Base-by-base conservation (phyloP, 257 asterid genomes). In the Datura wrightii region DNA sequence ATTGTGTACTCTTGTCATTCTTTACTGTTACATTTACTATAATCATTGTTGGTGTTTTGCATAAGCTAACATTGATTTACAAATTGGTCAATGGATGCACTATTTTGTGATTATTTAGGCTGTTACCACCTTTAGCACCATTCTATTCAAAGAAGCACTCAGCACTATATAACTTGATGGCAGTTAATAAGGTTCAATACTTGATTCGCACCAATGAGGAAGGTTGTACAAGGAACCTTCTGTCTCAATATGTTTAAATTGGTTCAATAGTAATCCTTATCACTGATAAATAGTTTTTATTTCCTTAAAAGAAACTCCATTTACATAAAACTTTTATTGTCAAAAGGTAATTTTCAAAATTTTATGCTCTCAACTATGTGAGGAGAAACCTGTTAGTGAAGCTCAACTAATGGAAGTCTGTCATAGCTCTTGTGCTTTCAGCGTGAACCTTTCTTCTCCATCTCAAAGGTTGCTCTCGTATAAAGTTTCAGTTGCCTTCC, bases 11-110 rank as follows among this genome's bases (percentile, higher is more conserved):
- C 79, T 85, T 76, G 80, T 84, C 85, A 87, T 88, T 84, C 89
- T 88, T 90, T 88, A 85, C 74, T 87, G 89, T 81, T 79, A 85
- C 82, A 69, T 81, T 39, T 19, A 67, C 72, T 86, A 69, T 82
- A 11, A 85, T 65, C 82, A 66, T 66, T 67, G 41, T 80, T 58
- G 82, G 85, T 86, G 82, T 72, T 85, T 82, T 55, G 70, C 84
- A 83, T 83, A 60, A 85, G 69, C 42, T 55, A n/a, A 69, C 83
- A 84, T 65, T 50, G 71, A 58, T 66, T 37, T 41, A 83, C n/a
- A 63, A 85, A 88, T 67, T 82, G 80, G 81, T 70, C 86, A 85
- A 72, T 85, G 81, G 58, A 36, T 34, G 62, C 62, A 84, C 85
- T 82, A 37, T 84, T 84, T 37, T 82, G 59, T 80, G 59, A 82